A percentile compares a stretch with the other conserved stretches of the same genome.
phyloP scores from a whole-genome alignment of 148 eudicot genomes.

The Fallopia convolvulus region DNA sequence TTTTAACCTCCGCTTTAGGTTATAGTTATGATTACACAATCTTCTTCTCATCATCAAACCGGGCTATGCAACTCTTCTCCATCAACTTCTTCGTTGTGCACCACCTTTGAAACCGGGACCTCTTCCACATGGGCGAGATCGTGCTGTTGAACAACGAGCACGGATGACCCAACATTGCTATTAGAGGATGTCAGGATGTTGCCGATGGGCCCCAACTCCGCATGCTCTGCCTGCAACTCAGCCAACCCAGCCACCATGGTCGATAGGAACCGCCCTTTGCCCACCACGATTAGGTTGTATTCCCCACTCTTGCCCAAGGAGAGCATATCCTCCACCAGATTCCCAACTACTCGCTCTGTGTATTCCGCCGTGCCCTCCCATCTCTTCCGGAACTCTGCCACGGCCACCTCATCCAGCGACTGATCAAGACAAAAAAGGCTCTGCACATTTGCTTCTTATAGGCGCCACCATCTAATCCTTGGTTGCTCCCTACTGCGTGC shows the following conservation, averaged over 20 bases:
- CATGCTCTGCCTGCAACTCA: conserved; percentile 28
- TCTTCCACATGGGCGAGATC: conserved; percentile 24
- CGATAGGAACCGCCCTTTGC: conserved; percentile 40
- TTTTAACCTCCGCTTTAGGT: too few relatives aligned
- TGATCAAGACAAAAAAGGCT: not conserved
- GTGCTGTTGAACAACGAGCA: conserved; percentile 39
- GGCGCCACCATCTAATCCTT: too few relatives aligned
- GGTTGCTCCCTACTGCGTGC: too few relatives aligned
- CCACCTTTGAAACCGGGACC: conserved; percentile 24
- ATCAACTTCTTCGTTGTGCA: conserved; percentile 3
- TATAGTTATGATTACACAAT: too few relatives aligned
- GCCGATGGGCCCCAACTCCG: conserved; percentile 34
- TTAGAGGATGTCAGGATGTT: conserved; percentile 31
- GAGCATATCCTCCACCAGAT: conserved; percentile 28
- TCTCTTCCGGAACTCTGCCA: conserved; percentile 20
- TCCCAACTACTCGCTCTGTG: conserved; percentile 14
- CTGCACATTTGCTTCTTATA: too few relatives aligned
- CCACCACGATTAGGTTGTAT: conserved; percentile 32
- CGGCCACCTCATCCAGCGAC: conserved; percentile 24
- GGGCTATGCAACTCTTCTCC: conserved; percentile 1
- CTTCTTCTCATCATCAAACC: conserved; percentile 16
- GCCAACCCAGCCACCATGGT: conserved; percentile 31
- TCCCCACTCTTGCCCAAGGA: conserved; percentile 24
- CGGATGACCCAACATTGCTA: conserved; percentile 27
- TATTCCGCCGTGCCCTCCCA: conserved; percentile 26